phyloP scores from a whole-genome alignment of 495 filamentous ascomycete genomes.

The Xylaria longipes region DNA sequence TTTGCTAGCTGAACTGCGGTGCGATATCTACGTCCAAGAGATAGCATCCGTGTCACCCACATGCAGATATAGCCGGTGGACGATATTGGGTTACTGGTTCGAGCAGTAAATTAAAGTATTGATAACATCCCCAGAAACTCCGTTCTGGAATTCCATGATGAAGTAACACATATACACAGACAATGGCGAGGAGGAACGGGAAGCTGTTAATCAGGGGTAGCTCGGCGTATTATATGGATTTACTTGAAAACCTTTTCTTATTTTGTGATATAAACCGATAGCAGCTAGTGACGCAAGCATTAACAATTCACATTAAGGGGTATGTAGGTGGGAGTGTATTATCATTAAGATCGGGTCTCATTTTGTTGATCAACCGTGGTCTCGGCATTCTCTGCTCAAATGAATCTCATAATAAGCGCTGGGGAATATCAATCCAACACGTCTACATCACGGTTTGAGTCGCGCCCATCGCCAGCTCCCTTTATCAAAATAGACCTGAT shows the following conservation, averaged over 20 bases:
- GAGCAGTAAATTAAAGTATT: too few relatives aligned
- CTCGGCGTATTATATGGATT: background rate
- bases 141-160: background rate
- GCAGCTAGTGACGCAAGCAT: background rate
- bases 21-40: too few relatives aligned
- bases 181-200: background rate
- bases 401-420: background rate
- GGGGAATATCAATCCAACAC: background rate
- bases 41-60: too few relatives aligned
- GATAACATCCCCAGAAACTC: too few relatives aligned
- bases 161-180: background rate
- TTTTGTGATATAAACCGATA: background rate
- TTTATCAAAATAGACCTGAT: background rate
- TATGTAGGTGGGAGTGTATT: background rate
- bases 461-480: background rate
- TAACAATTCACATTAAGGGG: background rate
- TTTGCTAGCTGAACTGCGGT: too few relatives aligned
- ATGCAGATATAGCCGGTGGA: too few relatives aligned
- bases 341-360: background rate
- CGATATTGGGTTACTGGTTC: too few relatives aligned
- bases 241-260: background rate
- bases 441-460: background rate
- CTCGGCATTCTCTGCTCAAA: background rate
- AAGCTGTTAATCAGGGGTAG: background rate
- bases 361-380: background rate